phyloP scores from a whole-genome alignment of 768 basidiomycete genomes.

The Suillus americanus region DNA sequence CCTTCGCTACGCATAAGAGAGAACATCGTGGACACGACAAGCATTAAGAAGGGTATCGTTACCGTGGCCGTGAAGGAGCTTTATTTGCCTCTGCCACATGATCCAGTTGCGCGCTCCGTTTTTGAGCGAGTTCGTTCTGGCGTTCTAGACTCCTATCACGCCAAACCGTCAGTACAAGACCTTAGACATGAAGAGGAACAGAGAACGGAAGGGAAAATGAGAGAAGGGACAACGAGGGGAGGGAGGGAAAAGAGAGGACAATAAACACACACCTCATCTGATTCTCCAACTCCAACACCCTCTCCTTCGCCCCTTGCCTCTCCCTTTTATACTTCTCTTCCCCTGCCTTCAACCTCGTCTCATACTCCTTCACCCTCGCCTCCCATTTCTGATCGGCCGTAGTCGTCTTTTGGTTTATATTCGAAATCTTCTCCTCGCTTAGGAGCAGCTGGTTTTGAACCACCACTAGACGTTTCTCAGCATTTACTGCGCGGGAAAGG shows the following conservation, averaged over 20 bases:
- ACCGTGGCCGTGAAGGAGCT: constrained; percentile 1
- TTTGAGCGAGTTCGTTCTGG: constrained; percentile 78
- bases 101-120: constrained; percentile 48
- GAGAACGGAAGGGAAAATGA: no score
- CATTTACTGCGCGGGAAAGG: constrained; percentile 72
- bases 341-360: constrained; percentile 72
- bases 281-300: constrained; percentile 67
- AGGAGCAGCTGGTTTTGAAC: constrained; percentile 81
- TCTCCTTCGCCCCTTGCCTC: constrained; percentile 91
- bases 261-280: constrained; percentile 57
- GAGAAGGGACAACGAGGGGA: no score
- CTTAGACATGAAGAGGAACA: not conserved
- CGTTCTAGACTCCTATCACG: constrained; percentile 68
- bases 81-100: constrained; percentile 31
- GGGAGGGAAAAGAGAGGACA: not conserved
- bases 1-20: no score
- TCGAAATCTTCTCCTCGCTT: constrained; percentile 82
- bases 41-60: not conserved
- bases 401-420: constrained; percentile 68
- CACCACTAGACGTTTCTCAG: constrained; percentile 85
- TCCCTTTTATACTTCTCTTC: constrained; percentile 94
- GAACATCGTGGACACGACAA: not conserved
- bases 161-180: constrained; percentile 6
- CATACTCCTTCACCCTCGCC: constrained; percentile 91
- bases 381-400: constrained; percentile 90